Conservation (phyloP, 148 eudicot species). For the Dysphania ambrosioides region DNA sequence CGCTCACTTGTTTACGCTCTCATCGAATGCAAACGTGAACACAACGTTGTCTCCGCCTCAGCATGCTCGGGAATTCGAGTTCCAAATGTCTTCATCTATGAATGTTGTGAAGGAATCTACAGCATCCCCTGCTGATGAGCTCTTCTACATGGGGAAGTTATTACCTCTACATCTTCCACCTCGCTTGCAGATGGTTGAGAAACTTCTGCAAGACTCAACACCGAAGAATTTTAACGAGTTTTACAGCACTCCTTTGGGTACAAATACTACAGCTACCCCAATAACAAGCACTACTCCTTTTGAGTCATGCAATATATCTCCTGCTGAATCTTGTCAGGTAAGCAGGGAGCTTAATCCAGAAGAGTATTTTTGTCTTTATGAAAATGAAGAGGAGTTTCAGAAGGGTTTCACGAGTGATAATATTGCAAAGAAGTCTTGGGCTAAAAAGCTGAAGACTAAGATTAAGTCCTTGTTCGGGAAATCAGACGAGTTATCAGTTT, state of each 20-base stretch:
- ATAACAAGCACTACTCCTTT: constrained; percentile 45
- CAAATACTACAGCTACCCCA: constrained; percentile 40
- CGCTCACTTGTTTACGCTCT: constrained; percentile 32
- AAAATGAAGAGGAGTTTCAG: constrained; percentile 15
- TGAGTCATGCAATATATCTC: constrained; percentile 66
- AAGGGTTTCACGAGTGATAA: neutral
- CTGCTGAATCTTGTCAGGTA: constrained; percentile 51
- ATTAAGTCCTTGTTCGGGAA: constrained; percentile 53
- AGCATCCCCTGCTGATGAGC: constrained; percentile 77
- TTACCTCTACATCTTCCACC: constrained; percentile 85
- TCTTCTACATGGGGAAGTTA: constrained; percentile 74
- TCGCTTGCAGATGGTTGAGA: constrained; percentile 60
- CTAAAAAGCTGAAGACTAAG: constrained; percentile 49
- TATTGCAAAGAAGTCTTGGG: constrained; percentile 50
- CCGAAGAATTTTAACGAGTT: constrained; percentile 28
- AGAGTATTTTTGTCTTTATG: constrained; percentile 41
- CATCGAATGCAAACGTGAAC: neutral
- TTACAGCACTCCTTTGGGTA: constrained; percentile 54
- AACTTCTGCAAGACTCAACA: constrained; percentile 44
- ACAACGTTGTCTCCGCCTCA: constrained; percentile 14
- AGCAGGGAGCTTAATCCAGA: constrained; percentile 54
- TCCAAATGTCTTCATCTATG: constrained; percentile 52
- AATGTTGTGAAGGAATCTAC: constrained; percentile 39
- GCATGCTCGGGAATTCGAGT: constrained; percentile 54
- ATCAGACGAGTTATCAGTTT: constrained; percentile 28